Conservation (phyloP, 2,329 filamentous ascomycete species). For the Aspergillus sergii region DNA sequence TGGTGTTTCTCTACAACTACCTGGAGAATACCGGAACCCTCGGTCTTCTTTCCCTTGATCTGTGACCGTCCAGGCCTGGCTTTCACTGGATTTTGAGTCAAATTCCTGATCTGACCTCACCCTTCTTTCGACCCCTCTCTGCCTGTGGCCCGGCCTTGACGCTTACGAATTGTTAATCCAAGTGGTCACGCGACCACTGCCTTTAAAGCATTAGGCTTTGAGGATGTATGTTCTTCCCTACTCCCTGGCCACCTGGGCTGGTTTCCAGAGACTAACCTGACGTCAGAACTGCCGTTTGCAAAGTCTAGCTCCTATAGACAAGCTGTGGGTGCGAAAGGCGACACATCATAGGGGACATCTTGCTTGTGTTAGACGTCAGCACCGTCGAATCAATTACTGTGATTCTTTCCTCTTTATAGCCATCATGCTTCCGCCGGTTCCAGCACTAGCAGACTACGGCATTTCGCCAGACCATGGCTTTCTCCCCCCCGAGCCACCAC, state of each 20-base stretch:
- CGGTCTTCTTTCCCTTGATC: too few relatives aligned
- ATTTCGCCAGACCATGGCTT: slow-evolving; percentile 71
- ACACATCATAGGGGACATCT: too few relatives aligned
- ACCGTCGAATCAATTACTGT: neutral
- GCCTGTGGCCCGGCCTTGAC: neutral
- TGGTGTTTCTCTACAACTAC: neutral
- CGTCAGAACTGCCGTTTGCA: neutral
- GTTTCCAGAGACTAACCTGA: neutral
- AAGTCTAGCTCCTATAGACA: too few relatives aligned
- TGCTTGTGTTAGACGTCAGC: neutral
- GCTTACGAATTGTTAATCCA: neutral
- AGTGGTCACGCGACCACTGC: neutral
- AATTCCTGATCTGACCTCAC: neutral
- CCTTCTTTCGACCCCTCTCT: neutral
- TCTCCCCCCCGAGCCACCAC: slow-evolving; percentile 76
- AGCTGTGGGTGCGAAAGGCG: neutral
- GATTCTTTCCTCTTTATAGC: neutral
- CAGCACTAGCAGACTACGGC: slow-evolving; percentile 72
- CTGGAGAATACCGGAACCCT: neutral
- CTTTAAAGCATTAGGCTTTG: neutral
- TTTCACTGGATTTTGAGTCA: neutral
- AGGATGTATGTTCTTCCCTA: neutral
- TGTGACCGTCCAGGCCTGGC: too few relatives aligned
- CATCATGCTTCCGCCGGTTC: slow-evolving; percentile 51
- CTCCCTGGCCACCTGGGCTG: neutral